Base-by-base conservation (phyloP, 129 eudicot genomes). In the Scalesia atractyloides region DNA sequence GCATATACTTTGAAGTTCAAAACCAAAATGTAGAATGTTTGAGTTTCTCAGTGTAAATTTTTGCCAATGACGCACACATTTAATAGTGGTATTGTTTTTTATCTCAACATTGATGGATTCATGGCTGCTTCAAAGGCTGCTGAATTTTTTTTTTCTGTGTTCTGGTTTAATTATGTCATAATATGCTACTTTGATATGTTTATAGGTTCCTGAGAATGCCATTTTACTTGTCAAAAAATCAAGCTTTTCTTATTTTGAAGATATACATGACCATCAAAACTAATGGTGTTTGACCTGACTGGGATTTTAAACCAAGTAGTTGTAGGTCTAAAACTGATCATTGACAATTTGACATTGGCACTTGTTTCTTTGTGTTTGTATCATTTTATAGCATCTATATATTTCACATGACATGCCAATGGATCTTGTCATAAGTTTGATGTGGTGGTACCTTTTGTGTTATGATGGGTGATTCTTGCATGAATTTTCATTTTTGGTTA, bases 71-170 rank as follows among this genome's bases (percentile, higher is more conserved):
- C 5, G 17, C 48, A 56, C 14, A 39, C 15, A 30, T 26, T 41
- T 1, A 39, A 16, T 24, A 26, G 51, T 70, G 18, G 16, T 7
- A 19, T 10, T 1, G 19, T 30, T 30, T 30, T n/a, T 57, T 0
- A 26, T 22, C 10, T 43, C 44, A 58, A 24, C 54, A 58, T 59
- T n/a, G 18, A 20, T 58, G 24, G 17, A 46, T 56, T 39, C 22
- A 56, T 39, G 75, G 53, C 19, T 15, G 74, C 7, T 53, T 53
- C 60, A 18, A 53, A 53, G 33, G 60, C 60, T 53, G 60, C 18
- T 53, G 30, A 18, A n/a, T n/a, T n/a, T n/a, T n/a, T n/a, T n/a
- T n/a, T n/a, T n/a, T n/a, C n/a, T n/a, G n/a, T n/a, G n/a, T n/a
- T n/a, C n/a, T n/a, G n/a, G n/a, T n/a, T n/a, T n/a, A n/a, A n/a